phyloP scores from a whole-genome alignment of 768 basidiomycete genomes.

The Calocybe indica region DNA sequence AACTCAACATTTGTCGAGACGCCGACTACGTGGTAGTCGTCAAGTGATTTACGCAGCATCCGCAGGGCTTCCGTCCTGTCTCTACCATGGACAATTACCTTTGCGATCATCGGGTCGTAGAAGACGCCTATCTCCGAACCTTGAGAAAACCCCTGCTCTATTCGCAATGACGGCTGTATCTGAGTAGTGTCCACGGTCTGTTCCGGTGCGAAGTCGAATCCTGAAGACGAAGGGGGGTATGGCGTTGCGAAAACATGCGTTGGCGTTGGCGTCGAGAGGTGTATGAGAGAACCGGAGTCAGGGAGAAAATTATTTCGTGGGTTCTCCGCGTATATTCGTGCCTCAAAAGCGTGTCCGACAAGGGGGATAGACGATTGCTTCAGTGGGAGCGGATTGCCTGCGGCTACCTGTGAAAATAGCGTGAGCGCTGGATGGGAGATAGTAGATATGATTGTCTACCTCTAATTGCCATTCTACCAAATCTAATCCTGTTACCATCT shows the following conservation, averaged over 20 bases:
- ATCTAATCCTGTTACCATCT: constrained; percentile 92
- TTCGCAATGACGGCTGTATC: constrained; percentile 62
- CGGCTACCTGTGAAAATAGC: constrained; percentile 55
- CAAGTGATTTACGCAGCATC: constrained; percentile 72
- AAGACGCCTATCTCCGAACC: constrained; percentile 81
- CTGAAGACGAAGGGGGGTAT: constrained; percentile 18
- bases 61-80: constrained; percentile 83
- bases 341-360: constrained; percentile 91
- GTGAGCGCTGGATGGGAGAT: not conserved
- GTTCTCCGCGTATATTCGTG: constrained; percentile 93
- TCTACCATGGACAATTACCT: constrained; percentile 83
- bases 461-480: constrained; percentile 95
- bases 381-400: constrained; percentile 81
- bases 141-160: constrained; percentile 84
- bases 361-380: constrained; percentile 75
- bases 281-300: constrained; percentile 77
- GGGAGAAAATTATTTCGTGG: constrained; percentile 91
- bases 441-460: constrained; percentile 25
- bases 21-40: constrained; percentile 87
- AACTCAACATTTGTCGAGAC: constrained; percentile 92
- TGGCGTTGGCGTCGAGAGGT: constrained; percentile 74
- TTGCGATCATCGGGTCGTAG: constrained; percentile 91
- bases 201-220: constrained; percentile 21
- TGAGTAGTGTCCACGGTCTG: constrained; percentile 18
- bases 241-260: constrained; percentile 63